A percentile compares a stretch with the other conserved stretches of the same genome.
Evolutionary conservation across 768 basidiomycete species (phyloP).

Genomic region (Crepidotus variabilis): DNA sequence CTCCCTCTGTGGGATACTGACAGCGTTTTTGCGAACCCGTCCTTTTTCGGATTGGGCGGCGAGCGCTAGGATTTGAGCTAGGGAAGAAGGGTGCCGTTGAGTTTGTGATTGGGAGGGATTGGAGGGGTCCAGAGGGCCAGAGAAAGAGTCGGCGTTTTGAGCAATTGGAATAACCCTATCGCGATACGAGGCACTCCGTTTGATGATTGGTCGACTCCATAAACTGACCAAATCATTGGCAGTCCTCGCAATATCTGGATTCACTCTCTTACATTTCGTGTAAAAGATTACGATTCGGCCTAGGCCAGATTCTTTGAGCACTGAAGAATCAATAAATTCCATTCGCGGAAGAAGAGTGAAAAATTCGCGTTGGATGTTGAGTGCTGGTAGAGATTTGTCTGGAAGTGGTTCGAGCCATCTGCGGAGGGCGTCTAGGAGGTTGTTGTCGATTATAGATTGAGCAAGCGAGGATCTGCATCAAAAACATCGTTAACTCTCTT

Average conservation of each 20-base stretch:
- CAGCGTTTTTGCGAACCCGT: too few species aligned
- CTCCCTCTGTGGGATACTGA: slow-evolving; percentile 76
- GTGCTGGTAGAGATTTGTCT: slow-evolving; percentile 87
- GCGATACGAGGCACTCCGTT: slow-evolving; percentile 78
- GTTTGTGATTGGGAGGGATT: slow-evolving; percentile 30
- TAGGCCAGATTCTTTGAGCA: slow-evolving; percentile 87
- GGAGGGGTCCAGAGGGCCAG: slow-evolving; percentile 45
- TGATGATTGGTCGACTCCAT: slow-evolving; percentile 92
- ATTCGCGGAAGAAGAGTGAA: slow-evolving; percentile 83
- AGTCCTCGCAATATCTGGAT: slow-evolving; percentile 72
- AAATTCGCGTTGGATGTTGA: slow-evolving; percentile 93
- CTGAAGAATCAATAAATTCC: slow-evolving; percentile 86
- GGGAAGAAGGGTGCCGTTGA: not conserved
- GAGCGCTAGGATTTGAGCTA: slow-evolving; percentile 44
- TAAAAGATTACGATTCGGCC: slow-evolving; percentile 93
- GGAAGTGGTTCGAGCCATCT: slow-evolving; percentile 94
- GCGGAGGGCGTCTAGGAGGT: slow-evolving; percentile 84
- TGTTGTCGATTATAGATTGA: slow-evolving; percentile 94
- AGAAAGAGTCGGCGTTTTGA: slow-evolving; percentile 28
- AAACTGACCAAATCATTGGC: slow-evolving; percentile 80
- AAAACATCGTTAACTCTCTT: slow-evolving; percentile 2
- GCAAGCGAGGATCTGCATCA: slow-evolving; percentile 67
- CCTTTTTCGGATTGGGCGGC: too few species aligned
- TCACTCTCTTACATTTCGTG: slow-evolving; percentile 90
- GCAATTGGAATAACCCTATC: slow-evolving; percentile 67